Evolutionary conservation across 306 rosid species (phyloP).

Genomic region (Prunus mume): DNA sequence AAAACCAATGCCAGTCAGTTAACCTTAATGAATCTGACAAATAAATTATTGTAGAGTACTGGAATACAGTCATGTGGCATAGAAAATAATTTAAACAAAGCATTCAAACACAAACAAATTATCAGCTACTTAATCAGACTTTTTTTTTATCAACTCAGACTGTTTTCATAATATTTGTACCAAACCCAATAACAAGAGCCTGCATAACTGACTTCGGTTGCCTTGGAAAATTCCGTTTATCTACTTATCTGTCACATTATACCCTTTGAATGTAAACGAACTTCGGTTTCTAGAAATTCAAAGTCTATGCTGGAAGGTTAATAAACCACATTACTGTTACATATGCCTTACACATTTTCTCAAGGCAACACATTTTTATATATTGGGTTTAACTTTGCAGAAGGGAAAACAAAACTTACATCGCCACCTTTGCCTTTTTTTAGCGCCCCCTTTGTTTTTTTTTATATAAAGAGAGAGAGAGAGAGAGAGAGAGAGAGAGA

Average conservation of each 20-base stretch:
- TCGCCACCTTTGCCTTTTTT: not conserved
- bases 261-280: not conserved
- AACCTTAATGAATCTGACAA: not conserved
- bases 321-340: not conserved
- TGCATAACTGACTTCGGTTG: not conserved
- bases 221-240: not conserved
- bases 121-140: not conserved
- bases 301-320: not conserved
- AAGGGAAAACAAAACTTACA: not conserved
- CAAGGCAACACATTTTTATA: not conserved
- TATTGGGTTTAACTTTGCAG: not conserved
- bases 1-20: not conserved
- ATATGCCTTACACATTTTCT: not conserved
- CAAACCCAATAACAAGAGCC: not conserved
- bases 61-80: too few relatives aligned
- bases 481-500: not conserved
- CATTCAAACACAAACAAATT: not conserved
- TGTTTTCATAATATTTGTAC: not conserved
- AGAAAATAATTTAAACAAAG: too few relatives aligned
- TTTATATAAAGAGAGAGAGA: too few relatives aligned
- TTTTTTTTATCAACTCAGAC: too few relatives aligned
- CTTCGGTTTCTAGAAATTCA: not conserved
- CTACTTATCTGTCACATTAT: not conserved
- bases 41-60: too few relatives aligned
- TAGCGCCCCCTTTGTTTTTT: too few relatives aligned